These are phyloP conservation scores for Musa acuminata DNA, from an alignment of 176 grass and related monocot species.

Conservation along the genomic window DNA sequence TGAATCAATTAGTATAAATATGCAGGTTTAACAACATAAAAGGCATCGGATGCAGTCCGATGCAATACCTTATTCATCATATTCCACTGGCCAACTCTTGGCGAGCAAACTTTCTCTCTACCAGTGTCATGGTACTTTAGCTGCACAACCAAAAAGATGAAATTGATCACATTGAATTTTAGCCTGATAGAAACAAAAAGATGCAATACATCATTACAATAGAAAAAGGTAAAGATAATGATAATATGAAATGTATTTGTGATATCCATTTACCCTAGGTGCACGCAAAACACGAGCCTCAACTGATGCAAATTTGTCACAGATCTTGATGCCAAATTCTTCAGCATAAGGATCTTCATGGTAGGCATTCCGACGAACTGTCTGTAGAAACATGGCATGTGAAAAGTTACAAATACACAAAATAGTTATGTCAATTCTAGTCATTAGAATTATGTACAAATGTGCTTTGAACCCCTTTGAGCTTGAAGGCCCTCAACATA, in stretches of 20 bases:
- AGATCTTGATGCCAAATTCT: conserved; percentile 93
- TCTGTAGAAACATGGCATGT: conserved; percentile 31
- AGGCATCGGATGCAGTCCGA: not conserved
- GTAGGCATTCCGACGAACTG: conserved; percentile 67
- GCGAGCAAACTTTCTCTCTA: not conserved
- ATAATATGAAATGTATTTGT: conserved; percentile 14
- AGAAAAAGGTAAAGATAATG: not conserved
- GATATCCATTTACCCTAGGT: conserved; percentile 46
- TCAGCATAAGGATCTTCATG: conserved; percentile 74
- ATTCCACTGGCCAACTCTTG: conserved; percentile 4
- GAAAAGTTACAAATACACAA: too few relatives aligned
- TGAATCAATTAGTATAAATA: not conserved
- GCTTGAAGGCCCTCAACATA: too few relatives aligned
- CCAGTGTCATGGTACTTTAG: conserved; percentile 11
- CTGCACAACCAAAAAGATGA: not conserved
- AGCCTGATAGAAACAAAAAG: not conserved
- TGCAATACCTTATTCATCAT: conserved; percentile 8
- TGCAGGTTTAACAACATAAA: not conserved
- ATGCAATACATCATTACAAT: not conserved
- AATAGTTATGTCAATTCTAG: too few relatives aligned
- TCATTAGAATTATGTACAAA: not conserved
- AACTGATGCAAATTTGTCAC: conserved; percentile 57
- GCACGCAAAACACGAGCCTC: conserved; percentile 83
- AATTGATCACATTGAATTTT: not conserved
- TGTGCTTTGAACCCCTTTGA: not conserved